These are phyloP conservation scores for Epichloe amarillans DNA, from an alignment of 2,329 filamentous ascomycete genomes.

Conservation along the genomic window DNA sequence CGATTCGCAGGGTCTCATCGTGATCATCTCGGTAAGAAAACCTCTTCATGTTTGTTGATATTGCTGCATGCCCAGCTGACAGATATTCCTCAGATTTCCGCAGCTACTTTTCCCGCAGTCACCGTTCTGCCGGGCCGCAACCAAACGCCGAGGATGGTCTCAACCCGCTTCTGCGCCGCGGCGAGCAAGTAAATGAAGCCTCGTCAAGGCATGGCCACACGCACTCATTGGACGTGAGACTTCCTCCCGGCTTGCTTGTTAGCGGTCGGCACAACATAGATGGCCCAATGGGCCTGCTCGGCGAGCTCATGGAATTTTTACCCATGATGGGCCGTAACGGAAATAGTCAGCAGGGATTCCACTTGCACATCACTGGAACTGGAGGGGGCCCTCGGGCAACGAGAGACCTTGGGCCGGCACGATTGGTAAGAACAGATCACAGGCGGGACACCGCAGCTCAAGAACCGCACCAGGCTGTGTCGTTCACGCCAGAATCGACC, in stretches of 20 bases:
- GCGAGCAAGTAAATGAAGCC: conserved; percentile 28
- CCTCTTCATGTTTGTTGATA: background rate
- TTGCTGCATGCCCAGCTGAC: background rate
- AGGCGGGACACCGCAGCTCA: conserved; percentile 34
- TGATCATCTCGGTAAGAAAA: conserved; percentile 34
- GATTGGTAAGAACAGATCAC: conserved; percentile 31
- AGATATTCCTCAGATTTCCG: conserved; percentile 27
- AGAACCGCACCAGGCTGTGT: conserved; percentile 61
- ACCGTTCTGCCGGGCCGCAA: conserved; percentile 39
- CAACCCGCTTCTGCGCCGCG: conserved; percentile 73
- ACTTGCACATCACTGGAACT: conserved; percentile 43
- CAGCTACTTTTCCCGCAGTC: conserved; percentile 35
- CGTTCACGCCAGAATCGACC: conserved; percentile 62
- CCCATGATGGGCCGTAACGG: conserved; percentile 31
- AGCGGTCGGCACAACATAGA: conserved; percentile 26
- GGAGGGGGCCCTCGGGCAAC: conserved; percentile 34
- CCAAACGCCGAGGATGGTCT: conserved; percentile 62
- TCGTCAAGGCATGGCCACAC: conserved; percentile 35
- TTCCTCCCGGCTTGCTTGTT: conserved; percentile 33
- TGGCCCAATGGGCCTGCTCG: conserved; percentile 40
- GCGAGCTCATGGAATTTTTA: conserved; percentile 42
- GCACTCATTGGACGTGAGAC: conserved; percentile 40
- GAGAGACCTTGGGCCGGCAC: conserved; percentile 32
- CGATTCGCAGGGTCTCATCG: conserved; percentile 39
- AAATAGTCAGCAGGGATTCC: conserved; percentile 38